Conservation (phyloP, 805 yeast genomes). For the Phaffomyces antillensis region DNA sequence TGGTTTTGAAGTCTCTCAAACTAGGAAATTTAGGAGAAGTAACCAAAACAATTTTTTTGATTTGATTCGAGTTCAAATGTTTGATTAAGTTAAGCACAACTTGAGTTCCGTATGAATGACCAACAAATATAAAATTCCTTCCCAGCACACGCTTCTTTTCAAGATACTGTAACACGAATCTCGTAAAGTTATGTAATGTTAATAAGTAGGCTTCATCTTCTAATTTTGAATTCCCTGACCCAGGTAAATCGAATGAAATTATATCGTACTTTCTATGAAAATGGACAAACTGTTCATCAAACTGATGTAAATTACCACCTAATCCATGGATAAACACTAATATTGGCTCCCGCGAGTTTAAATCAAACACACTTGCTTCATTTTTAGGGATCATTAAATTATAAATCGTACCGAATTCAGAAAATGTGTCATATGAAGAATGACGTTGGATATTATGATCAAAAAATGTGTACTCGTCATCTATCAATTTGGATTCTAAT, state of each 20-base stretch:
- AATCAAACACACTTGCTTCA: constrained; percentile 8
- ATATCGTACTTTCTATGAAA: constrained; percentile 58
- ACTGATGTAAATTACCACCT: constrained; percentile 86
- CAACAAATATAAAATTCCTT: constrained; percentile 38
- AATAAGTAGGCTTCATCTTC: constrained; percentile 5
- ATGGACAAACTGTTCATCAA: constrained; percentile 57
- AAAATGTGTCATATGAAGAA: constrained; percentile 7
- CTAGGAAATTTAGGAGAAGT: constrained; percentile 38
- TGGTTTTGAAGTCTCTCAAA: constrained; percentile 3
- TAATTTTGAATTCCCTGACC: constrained; percentile 50
- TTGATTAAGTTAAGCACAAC: constrained; percentile 36
- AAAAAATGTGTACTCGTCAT: constrained; percentile 15
- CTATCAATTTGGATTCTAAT: constrained; percentile 12
- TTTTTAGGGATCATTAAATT: constrained; percentile 8
- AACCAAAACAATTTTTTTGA: constrained; percentile 27
- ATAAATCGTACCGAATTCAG: constrained; percentile 9
- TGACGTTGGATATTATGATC: constrained; percentile 7
- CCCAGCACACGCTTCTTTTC: constrained; percentile 5
- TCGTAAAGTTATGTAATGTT: constrained; percentile 13
- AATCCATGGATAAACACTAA: constrained; percentile 75
- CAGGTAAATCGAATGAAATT: constrained; percentile 76
- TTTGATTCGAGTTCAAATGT: neutral
- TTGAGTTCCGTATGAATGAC: constrained; percentile 73
- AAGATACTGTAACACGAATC: constrained; percentile 10
- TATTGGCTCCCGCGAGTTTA: constrained; percentile 18